These are phyloP conservation scores for Oryza meyeriana DNA, from an alignment of 176 grass and related monocot species.

Conservation along the genomic window DNA sequence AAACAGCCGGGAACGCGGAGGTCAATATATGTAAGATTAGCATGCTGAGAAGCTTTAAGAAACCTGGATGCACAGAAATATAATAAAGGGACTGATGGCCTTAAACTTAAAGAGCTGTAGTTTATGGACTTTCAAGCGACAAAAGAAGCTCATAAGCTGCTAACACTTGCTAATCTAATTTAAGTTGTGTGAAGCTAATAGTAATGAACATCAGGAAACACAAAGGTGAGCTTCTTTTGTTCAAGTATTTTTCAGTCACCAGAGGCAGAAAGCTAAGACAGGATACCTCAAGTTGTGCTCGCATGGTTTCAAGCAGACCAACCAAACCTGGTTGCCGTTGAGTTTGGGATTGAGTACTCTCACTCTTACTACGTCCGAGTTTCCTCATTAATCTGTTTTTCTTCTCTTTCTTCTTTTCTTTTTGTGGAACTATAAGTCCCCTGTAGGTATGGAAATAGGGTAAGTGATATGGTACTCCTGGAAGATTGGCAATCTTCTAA, in stretches of 20 bases:
- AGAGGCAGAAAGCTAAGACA: slow-evolving; percentile 29
- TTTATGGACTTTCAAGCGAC: slow-evolving; percentile 2
- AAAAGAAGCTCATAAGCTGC: slow-evolving; percentile 12
- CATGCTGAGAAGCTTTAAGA: slow-evolving; percentile 17
- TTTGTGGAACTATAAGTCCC: slow-evolving; percentile 87
- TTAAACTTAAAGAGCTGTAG: slow-evolving; percentile 13
- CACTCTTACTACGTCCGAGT: slow-evolving; percentile 89
- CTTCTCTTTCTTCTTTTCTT: slow-evolving; percentile 98
- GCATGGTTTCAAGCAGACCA: slow-evolving; percentile 88
- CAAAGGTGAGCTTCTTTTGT: neutral
- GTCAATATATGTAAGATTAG: slow-evolving; percentile 29
- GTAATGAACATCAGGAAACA: slow-evolving; percentile 12
- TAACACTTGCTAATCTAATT: slow-evolving; percentile 2
- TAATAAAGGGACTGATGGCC: slow-evolving; percentile 16
- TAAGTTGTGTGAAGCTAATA: neutral
- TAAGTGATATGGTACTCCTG: slow-evolving; percentile 28
- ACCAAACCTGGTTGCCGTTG: slow-evolving; percentile 81
- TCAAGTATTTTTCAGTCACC: slow-evolving; percentile 16
- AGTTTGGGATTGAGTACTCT: slow-evolving; percentile 47
- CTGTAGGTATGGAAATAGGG: slow-evolving; percentile 42
- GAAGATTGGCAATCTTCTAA: neutral
- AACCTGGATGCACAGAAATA: neutral
- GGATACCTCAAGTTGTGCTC: slow-evolving; percentile 88
- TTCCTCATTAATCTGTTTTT: slow-evolving; percentile 84
- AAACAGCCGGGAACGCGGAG: slow-evolving; percentile 2